Conservation (phyloP, 208 protist genomes). For the Leishmania tarentolae region DNA sequence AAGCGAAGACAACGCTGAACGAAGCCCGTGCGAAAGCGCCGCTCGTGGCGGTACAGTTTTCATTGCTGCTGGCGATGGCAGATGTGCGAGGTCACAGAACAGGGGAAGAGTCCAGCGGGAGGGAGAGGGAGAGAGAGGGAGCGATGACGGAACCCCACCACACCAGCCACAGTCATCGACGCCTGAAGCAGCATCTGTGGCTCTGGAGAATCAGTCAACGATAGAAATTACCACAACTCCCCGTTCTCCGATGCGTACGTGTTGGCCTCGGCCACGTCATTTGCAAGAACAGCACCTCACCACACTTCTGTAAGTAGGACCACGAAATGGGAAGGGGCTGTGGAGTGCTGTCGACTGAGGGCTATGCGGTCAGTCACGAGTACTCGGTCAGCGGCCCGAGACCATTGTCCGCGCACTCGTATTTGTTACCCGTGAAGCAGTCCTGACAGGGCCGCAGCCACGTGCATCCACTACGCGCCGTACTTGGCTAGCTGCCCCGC, state of each 20-base stretch:
- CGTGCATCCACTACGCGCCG: conserved; percentile 35
- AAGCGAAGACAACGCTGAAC: background rate
- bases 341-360: background rate
- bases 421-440: background rate
- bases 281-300: background rate
- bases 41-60: background rate
- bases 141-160: background rate
- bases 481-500: conserved; percentile 66
- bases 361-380: background rate
- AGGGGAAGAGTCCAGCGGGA: conserved; percentile 12
- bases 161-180: background rate
- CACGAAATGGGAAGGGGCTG: background rate
- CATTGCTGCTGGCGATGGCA: background rate
- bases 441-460: background rate
- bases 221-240: background rate
- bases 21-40: background rate
- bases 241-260: background rate
- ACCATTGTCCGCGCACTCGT: background rate
- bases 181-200: background rate
- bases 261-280: background rate
- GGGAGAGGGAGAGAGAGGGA: background rate
- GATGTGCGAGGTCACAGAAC: background rate
- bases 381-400: background rate
- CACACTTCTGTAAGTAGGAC: background rate
- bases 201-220: background rate